A percentile compares a stretch with the other conserved stretches of the same genome.
These are phyloP conservation scores for Pseudognaphalium luteoalbum DNA, from an alignment of 129 eudicot species.

Conservation along the genomic window DNA sequence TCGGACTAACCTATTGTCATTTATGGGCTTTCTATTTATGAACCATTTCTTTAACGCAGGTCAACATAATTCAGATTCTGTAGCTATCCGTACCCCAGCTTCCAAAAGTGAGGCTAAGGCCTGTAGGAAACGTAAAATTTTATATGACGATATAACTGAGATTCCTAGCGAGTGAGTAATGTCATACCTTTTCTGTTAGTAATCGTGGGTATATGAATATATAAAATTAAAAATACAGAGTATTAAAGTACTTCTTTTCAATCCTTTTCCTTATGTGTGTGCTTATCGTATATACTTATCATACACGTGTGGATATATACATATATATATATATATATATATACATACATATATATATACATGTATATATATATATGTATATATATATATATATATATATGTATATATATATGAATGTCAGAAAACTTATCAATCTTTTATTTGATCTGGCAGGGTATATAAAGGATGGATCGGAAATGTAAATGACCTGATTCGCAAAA, in stretches of 20 bases:
- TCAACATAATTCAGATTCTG: slow-evolving; percentile 34
- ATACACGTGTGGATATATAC: too few species aligned
- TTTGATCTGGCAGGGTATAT: slow-evolving; percentile 41
- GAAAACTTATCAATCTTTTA: neutral
- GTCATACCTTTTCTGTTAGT: neutral
- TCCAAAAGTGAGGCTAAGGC: slow-evolving; percentile 42
- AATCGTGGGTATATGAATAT: neutral
- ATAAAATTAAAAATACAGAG: too few species aligned
- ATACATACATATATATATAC: too few species aligned
- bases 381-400: too few species aligned
- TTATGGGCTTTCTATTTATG: slow-evolving; percentile 3
- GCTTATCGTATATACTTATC: too few species aligned
- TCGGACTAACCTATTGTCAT: neutral
- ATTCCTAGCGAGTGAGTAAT: slow-evolving; percentile 50
- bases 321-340: too few species aligned
- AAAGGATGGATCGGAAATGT: slow-evolving; percentile 50
- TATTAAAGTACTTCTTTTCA: neutral
- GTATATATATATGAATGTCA: too few species aligned
- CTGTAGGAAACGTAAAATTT: slow-evolving; percentile 45
- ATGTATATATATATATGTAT: too few species aligned
- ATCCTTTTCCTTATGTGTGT: neutral
- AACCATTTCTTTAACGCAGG: slow-evolving; percentile 37
- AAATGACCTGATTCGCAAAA: slow-evolving; percentile 46
- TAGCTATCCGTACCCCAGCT: slow-evolving; percentile 64
- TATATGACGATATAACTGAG: slow-evolving; percentile 36